Evolutionary conservation across 768 basidiomycete genomes (phyloP).

Genomic region (Leccinum obscurum): DNA sequence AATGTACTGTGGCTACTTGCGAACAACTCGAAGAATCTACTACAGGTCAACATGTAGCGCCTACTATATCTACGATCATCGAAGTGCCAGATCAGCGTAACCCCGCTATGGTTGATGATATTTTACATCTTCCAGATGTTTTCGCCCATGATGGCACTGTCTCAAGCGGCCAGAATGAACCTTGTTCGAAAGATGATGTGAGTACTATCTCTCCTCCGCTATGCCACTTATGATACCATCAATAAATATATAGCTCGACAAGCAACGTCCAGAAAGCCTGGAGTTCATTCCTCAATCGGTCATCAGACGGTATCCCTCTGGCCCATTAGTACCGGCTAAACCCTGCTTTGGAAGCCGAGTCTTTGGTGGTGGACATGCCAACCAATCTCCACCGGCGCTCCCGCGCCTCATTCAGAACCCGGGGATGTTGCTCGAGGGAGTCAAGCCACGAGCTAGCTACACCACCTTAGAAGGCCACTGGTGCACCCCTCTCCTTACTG

Average conservation of each 20-base stretch:
- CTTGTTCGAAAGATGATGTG: constrained; percentile 9
- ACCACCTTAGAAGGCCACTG: constrained; percentile 1
- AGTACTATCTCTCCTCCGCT: constrained; percentile 1
- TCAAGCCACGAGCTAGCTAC: constrained; percentile 6
- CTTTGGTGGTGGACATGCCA: background rate
- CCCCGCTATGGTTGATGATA: background rate
- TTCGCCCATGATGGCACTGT: background rate
- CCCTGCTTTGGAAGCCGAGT: constrained; percentile 3
- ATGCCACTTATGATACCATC: background rate
- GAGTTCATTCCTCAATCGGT: constrained; percentile 30
- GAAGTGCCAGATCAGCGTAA: background rate
- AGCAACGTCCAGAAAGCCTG: constrained; percentile 23
- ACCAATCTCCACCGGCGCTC: constrained; percentile 1
- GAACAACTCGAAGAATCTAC: background rate
- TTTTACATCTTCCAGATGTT: background rate
- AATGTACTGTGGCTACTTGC: background rate
- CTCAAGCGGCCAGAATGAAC: background rate
- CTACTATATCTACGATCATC: background rate
- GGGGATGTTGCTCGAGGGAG: background rate
- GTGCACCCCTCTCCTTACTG: constrained; percentile 4
- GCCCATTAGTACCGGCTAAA: background rate
- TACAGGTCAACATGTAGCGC: background rate
- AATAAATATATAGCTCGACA: constrained; percentile 2
- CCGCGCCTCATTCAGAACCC: constrained; percentile 2
- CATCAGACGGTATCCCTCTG: constrained; percentile 23